Percentiles rank a stretch among this genome's conserved stretches.
These are phyloP conservation scores for Fusarium citri DNA, from an alignment of 2,329 filamentous ascomycete species.

Conservation along the genomic window DNA sequence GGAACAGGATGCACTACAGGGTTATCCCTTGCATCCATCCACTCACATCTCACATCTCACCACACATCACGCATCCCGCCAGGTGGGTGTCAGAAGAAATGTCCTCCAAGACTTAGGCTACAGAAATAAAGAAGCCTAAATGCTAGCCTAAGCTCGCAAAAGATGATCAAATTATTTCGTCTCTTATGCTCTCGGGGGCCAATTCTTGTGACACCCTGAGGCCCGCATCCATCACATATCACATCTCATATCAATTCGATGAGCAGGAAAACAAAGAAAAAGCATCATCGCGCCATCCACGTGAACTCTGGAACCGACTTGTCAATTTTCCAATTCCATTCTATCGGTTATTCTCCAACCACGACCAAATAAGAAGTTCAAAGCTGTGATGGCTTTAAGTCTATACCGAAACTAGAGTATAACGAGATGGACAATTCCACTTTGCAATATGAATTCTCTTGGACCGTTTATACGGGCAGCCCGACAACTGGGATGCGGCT, in stretches of 20 bases:
- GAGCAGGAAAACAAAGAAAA: background rate
- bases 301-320: background rate
- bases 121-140: too few relatives aligned
- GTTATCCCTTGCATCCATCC: background rate
- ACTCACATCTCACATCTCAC: background rate
- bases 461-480: constrained; percentile 15
- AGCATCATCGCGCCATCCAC: background rate
- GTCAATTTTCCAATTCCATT: background rate
- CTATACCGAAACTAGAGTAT: background rate
- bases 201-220: too few relatives aligned
- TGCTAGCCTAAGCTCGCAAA: too few relatives aligned
- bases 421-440: background rate
- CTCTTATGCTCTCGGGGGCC: too few relatives aligned
- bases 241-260: background rate
- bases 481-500: constrained; percentile 9
- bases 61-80: too few relatives aligned
- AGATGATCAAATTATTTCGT: too few relatives aligned
- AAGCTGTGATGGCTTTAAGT: background rate
- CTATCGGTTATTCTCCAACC: background rate
- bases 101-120: too few relatives aligned
- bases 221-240: too few relatives aligned
- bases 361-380: background rate
- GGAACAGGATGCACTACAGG: constrained; percentile 8
- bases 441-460: background rate
- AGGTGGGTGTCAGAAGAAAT: too few relatives aligned